A percentile compares a stretch with the other conserved stretches of the same genome.
These are phyloP conservation scores for Septoria petroselini DNA, from an alignment of 2,329 filamentous ascomycete species.

Conservation along the genomic window DNA sequence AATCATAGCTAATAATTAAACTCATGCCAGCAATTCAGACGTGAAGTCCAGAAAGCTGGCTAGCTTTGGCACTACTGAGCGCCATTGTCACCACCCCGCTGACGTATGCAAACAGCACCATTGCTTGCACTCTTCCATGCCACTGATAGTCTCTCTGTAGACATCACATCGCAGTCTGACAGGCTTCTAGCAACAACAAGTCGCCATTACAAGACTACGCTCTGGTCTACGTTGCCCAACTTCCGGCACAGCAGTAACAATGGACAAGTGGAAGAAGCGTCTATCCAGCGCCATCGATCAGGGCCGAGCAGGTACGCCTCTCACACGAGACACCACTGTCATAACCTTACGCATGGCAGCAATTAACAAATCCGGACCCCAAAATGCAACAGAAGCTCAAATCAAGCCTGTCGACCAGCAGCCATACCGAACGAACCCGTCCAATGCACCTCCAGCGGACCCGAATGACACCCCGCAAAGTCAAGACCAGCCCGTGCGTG, in stretches of 20 bases:
- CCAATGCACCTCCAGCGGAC: background rate
- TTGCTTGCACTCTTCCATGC: too few relatives aligned
- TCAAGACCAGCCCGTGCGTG: slow-evolving; percentile 8
- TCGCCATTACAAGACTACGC: too few relatives aligned
- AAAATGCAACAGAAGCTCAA: slow-evolving; percentile 5
- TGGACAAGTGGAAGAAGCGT: slow-evolving; percentile 11
- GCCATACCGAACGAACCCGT: background rate
- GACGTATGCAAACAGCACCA: too few relatives aligned
- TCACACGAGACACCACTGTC: background rate
- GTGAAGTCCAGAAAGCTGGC: slow-evolving; percentile 6
- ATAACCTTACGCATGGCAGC: background rate
- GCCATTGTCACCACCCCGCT: slow-evolving; percentile 14
- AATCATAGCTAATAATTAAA: background rate
- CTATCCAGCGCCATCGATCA: slow-evolving; percentile 8
- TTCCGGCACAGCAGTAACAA: background rate
- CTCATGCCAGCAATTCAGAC: background rate
- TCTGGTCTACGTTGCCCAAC: background rate
- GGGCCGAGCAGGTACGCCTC: slow-evolving; percentile 7
- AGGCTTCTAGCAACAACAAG: too few relatives aligned
- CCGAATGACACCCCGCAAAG: background rate
- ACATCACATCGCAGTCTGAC: too few relatives aligned
- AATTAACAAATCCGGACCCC: slow-evolving; percentile 5
- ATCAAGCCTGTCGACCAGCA: slow-evolving; percentile 14
- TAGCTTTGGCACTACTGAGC: slow-evolving; percentile 9
- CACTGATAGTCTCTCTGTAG: too few relatives aligned